These are phyloP conservation scores for Solanum chacoense DNA, from an alignment of 305 asterid species.

Conservation along the genomic window DNA sequence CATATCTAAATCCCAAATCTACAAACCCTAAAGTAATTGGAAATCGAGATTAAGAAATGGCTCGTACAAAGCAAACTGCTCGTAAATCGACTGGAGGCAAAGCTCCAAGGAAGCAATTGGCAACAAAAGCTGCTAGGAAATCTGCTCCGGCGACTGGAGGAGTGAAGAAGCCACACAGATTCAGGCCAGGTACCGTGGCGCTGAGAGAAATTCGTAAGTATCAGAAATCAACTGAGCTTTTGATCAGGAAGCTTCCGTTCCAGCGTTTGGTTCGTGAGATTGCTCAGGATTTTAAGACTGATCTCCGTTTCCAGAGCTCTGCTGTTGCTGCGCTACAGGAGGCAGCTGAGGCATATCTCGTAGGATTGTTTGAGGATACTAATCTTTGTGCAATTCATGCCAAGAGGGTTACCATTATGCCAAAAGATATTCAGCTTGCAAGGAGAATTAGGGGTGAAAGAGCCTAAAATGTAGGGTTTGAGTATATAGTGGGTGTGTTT, in stretches of 20 bases:
- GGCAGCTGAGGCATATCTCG: background rate
- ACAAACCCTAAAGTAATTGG: background rate
- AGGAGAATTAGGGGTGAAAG: conserved; percentile 6
- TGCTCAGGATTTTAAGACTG: conserved; percentile 5
- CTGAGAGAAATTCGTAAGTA: background rate
- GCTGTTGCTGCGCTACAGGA: background rate
- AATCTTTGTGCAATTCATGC: conserved; percentile 1
- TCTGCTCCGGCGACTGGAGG: conserved; percentile 2
- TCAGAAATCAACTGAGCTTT: background rate
- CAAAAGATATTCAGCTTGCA: background rate
- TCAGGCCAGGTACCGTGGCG: background rate
- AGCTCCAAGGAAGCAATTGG: background rate
- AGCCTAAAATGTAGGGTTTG: background rate
- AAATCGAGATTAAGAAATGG: background rate
- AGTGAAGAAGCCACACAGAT: conserved; percentile 8
- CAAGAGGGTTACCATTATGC: conserved; percentile 1
- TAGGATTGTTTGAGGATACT: conserved; percentile 1
- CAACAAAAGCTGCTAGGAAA: background rate
- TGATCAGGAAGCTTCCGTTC: background rate
- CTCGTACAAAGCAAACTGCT: conserved; percentile 3
- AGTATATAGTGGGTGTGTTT: background rate
- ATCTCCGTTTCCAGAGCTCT: conserved; percentile 3
- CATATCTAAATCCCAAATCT: background rate
- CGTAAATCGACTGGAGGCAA: background rate
- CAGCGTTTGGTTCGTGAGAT: conserved; percentile 7